Percentiles rank a stretch among this genome's conserved stretches.
phyloP scores from a whole-genome alignment of 1,139 yeast genomes.

The Yamadazyma epiphylla region DNA sequence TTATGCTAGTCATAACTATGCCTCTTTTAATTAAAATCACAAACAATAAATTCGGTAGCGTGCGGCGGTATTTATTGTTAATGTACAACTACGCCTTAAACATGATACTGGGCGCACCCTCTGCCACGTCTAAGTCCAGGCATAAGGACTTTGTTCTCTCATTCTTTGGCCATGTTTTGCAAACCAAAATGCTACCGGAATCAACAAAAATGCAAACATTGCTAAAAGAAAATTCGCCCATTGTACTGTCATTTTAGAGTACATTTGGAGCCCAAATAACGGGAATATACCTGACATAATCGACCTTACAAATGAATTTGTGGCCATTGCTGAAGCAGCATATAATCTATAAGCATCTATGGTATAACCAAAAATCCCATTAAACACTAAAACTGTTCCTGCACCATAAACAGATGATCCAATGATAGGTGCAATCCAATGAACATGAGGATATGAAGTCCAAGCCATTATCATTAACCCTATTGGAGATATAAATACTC shows the following conservation, averaged over 20 bases:
- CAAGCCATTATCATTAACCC: slow-evolving; percentile 40
- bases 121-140: too few relatives aligned
- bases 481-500: slow-evolving; percentile 31
- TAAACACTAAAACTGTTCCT: slow-evolving; percentile 38
- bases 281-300: slow-evolving; percentile 38
- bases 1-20: too few relatives aligned
- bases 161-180: slow-evolving; percentile 31
- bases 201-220: slow-evolving; percentile 24
- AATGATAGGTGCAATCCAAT: slow-evolving; percentile 40
- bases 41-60: too few relatives aligned
- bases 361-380: slow-evolving; percentile 35
- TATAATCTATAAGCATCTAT: slow-evolving; percentile 38
- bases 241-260: slow-evolving; percentile 30
- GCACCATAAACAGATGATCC: slow-evolving; percentile 35
- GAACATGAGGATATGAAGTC: slow-evolving; percentile 33
- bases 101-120: too few relatives aligned
- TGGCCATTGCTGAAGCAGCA: slow-evolving; percentile 41
- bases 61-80: too few relatives aligned
- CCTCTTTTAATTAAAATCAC: too few relatives aligned
- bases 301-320: slow-evolving; percentile 36
- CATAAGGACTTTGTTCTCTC: slow-evolving; percentile 21
- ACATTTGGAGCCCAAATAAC: slow-evolving; percentile 36
- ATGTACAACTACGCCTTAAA: too few relatives aligned
- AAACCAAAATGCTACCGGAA: slow-evolving; percentile 37
- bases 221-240: slow-evolving; percentile 42